These are phyloP conservation scores for Heliosperma pusillum DNA, from an alignment of 148 eudicot species.

Conservation along the genomic window DNA sequence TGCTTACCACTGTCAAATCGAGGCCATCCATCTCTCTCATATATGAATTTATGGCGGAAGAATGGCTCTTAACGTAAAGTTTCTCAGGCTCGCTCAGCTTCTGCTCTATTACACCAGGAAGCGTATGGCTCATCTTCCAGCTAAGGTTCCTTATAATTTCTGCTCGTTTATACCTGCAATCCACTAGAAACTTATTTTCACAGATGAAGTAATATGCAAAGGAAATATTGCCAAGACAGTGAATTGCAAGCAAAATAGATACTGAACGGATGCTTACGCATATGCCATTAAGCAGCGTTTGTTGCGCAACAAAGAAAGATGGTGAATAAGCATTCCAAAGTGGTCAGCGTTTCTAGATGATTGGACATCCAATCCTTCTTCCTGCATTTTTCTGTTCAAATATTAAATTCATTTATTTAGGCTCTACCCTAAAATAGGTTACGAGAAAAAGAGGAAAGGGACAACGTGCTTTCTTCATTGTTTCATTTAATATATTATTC, in stretches of 20 bases:
- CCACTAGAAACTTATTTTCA: neutral
- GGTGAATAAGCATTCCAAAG: slow-evolving; percentile 86
- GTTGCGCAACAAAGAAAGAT: slow-evolving; percentile 79
- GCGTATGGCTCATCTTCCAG: slow-evolving; percentile 69
- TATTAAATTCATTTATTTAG: slow-evolving; percentile 1
- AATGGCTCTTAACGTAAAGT: slow-evolving; percentile 69
- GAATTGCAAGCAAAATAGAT: neutral
- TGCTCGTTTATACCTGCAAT: slow-evolving; percentile 68
- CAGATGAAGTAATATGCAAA: slow-evolving; percentile 15
- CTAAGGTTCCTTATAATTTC: slow-evolving; percentile 64
- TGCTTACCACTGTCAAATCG: slow-evolving; percentile 77
- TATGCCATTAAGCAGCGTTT: slow-evolving; percentile 94
- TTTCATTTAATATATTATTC: too few relatives aligned
- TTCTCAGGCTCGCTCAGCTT: slow-evolving; percentile 73
- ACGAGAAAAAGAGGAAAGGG: neutral
- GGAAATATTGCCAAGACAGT: neutral
- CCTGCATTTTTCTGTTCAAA: slow-evolving; percentile 73
- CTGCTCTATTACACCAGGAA: slow-evolving; percentile 74
- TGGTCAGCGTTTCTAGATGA: slow-evolving; percentile 69
- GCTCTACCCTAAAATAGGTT: neutral
- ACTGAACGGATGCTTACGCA: slow-evolving; percentile 40
- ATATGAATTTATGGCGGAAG: slow-evolving; percentile 57
- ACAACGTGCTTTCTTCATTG: neutral
- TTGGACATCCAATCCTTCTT: slow-evolving; percentile 58
- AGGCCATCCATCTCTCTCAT: slow-evolving; percentile 58